Evolutionary conservation across 2,329 filamentous ascomycete genomes (phyloP).

Genomic region (Penicillium sp.): DNA sequence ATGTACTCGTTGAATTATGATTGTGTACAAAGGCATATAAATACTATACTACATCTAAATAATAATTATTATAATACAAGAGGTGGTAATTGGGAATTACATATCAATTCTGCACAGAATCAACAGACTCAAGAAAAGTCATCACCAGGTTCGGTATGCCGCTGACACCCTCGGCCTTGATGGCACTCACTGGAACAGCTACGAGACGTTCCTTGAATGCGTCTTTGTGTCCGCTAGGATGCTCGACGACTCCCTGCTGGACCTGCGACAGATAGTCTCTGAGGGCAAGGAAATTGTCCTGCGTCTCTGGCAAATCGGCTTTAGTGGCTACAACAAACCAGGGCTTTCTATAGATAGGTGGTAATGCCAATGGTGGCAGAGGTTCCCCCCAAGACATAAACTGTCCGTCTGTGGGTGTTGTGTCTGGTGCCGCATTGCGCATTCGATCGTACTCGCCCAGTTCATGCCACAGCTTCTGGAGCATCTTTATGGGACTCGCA

Average conservation of each 20-base stretch:
- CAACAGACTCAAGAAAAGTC: constrained; percentile 33
- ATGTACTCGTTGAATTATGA: not conserved
- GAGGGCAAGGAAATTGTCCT: constrained; percentile 69
- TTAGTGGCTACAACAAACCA: constrained; percentile 97
- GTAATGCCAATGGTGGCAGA: constrained; percentile 48
- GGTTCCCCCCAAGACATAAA: constrained; percentile 48
- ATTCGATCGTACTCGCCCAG: constrained; percentile 83
- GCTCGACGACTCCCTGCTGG: constrained; percentile 57
- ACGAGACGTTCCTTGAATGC: constrained; percentile 56
- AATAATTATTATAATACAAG: not conserved
- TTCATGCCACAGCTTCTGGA: constrained; percentile 84
- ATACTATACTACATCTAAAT: not conserved
- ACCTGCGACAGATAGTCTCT: constrained; percentile 67
- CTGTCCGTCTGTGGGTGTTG: constrained; percentile 59
- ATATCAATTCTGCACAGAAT: too few species aligned
- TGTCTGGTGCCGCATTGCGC: constrained; percentile 65
- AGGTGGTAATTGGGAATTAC: too few species aligned
- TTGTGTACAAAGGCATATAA: too few species aligned
- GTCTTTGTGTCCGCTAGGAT: constrained; percentile 70
- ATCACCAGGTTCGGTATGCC: constrained; percentile 40
- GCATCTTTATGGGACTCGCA: constrained; percentile 71
- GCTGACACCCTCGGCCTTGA: constrained; percentile 78
- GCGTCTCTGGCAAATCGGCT: constrained; percentile 74
- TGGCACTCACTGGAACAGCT: constrained; percentile 84
- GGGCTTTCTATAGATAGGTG: constrained; percentile 86